These are phyloP conservation scores for Backusella tuberculispora DNA, from an alignment of 192 early-diverging fungal species.

Conservation along the genomic window DNA sequence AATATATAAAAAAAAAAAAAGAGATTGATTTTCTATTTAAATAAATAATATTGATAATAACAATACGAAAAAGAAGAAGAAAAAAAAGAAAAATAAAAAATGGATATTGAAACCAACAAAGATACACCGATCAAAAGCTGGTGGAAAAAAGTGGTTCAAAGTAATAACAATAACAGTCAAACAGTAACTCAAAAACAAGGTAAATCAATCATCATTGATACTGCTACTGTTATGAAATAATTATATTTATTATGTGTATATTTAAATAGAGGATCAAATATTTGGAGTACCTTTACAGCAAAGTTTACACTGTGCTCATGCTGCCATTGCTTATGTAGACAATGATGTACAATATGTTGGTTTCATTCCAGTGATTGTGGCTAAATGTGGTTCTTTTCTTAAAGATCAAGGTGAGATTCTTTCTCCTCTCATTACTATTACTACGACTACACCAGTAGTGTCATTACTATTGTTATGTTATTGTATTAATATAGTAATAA, in stretches of 20 bases:
- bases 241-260: background rate
- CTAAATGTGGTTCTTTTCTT: constrained; percentile 46
- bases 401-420: constrained; percentile 40
- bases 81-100: background rate
- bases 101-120: background rate
- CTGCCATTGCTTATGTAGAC: constrained; percentile 41
- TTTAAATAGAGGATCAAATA: constrained; percentile 20
- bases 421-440: background rate
- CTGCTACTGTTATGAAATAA: background rate
- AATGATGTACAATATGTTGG: constrained; percentile 41
- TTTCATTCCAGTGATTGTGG: constrained; percentile 42
- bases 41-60: too few relatives aligned
- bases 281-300: constrained; percentile 40
- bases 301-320: constrained; percentile 29
- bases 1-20: too few relatives aligned
- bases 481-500: background rate
- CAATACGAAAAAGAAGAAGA: background rate
- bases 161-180: background rate
- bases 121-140: constrained; percentile 17
- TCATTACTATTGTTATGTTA: too few relatives aligned
- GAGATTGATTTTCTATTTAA: too few relatives aligned
- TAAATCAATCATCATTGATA: background rate
- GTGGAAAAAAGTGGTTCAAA: constrained; percentile 22
- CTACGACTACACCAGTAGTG: too few relatives aligned
- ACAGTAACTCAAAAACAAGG: constrained; percentile 13